Evolutionary conservation across 2,329 filamentous ascomycete species (phyloP).

Genomic region (Talaromyces sp.): DNA sequence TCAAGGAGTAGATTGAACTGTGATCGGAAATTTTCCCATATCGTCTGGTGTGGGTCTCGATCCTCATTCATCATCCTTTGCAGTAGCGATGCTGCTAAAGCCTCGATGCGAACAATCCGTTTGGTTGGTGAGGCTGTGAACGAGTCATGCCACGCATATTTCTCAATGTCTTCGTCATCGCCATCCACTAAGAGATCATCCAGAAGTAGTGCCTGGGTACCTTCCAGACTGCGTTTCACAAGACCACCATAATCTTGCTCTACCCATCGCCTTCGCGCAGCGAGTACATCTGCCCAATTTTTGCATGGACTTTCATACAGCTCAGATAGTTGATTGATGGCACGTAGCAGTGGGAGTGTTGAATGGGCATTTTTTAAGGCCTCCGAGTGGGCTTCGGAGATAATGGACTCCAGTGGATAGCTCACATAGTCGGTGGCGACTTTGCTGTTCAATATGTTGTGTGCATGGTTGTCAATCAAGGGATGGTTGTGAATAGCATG

Average conservation of each 20-base stretch:
- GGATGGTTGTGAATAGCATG: conserved; percentile 44
- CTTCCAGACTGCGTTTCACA: conserved; percentile 66
- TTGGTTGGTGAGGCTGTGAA: conserved; percentile 67
- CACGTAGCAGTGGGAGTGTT: conserved; percentile 70
- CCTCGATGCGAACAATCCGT: conserved; percentile 77
- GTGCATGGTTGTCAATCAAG: conserved; percentile 53
- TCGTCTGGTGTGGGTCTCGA: conserved; percentile 35
- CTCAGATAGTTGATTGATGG: conserved; percentile 66
- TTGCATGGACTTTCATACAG: conserved; percentile 63
- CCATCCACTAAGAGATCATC: conserved; percentile 70
- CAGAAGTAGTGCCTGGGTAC: conserved; percentile 74
- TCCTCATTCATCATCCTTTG: conserved; percentile 48
- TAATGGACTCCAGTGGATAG: conserved; percentile 63
- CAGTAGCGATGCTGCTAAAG: conserved; percentile 65
- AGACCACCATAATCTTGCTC: conserved; percentile 59
- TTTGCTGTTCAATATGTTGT: conserved; percentile 44
- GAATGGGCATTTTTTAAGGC: conserved; percentile 65
- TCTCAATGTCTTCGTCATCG: conserved; percentile 57
- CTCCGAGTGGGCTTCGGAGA: conserved; percentile 71
- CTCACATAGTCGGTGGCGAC: conserved; percentile 35
- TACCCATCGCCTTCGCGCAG: conserved; percentile 52
- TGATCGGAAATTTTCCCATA: conserved; percentile 29
- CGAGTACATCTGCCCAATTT: conserved; percentile 62
- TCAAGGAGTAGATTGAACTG: conserved; percentile 51
- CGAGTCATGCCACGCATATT: conserved; percentile 66